Evolutionary conservation across 805 yeast species (phyloP), one percentile per base, ranked within the genome.

Genomic region (Candida sonorensis): DNA sequence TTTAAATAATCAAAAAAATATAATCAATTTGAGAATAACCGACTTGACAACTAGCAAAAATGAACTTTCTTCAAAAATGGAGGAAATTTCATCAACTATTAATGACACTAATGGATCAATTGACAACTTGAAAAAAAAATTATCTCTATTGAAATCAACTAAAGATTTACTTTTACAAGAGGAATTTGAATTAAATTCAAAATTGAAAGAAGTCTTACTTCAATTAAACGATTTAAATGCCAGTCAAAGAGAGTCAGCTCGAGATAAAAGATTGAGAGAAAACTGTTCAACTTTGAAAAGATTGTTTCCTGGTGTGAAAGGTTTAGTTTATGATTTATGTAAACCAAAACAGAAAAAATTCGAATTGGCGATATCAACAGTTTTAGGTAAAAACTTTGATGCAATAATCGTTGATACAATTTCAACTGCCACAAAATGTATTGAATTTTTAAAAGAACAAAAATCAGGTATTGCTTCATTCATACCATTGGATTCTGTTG

Each of bases 401-500:
- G 72, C 96, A 0, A 72, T 92, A 12, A 69, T 92, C 13, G 98
- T 92, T 5, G 94, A 86, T 44, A 69, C 74, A 4, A 75, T 78
- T 3, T 75, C 72, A 33, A 73, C 77, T 32, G 94, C 86, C 5
- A 81, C 77, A 43, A 73, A 68, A 35, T 82, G 94, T 53, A 81
- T 92, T 40, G 73, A 75, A 7, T 81, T 80, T 35, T 62, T 90
- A 52, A 84, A 86, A 46, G 88, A 83, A 42, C 90, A 90, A 51
- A 69, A 95, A 42, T 65, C 81, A 10, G 97, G 97, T 29, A 68
- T 72, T 7, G 87, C 92, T 1, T 76, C 94, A 1, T 88, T 92
- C 47, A 81, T 92, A 37, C 97, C 98, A 0, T 60, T 92, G 31
- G 92, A 87, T 48, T 69, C 87, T 2, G 77, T 92, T 20, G 71